Evolutionary conservation across 805 yeast species (phyloP).

Genomic region (Nakazawaea ambrosiae): DNA sequence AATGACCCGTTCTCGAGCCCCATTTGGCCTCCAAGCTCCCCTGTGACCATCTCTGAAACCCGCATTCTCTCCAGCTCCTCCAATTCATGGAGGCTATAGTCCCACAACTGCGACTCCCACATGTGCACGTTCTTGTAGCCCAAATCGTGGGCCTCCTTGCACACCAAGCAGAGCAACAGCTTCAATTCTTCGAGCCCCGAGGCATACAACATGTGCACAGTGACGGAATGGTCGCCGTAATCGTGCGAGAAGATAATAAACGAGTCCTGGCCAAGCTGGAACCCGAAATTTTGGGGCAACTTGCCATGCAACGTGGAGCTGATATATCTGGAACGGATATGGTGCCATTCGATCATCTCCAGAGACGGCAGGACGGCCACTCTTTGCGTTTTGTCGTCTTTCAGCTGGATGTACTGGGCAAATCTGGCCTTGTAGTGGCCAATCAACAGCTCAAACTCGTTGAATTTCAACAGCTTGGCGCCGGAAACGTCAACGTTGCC

Average conservation of each 20-base stretch:
- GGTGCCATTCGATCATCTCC: conserved; percentile 36
- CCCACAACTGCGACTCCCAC: conserved; percentile 20
- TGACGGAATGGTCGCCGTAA: conserved; percentile 14
- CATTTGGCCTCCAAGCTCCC: conserved; percentile 12
- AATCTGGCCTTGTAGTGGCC: background rate
- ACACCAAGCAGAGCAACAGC: conserved; percentile 11
- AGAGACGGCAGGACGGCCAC: conserved; percentile 29
- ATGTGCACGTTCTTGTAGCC: conserved; percentile 15
- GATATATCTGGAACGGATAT: conserved; percentile 24
- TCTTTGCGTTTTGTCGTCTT: conserved; percentile 16
- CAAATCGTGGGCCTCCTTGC: conserved; percentile 7
- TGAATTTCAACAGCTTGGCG: conserved; percentile 4
- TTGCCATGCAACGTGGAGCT: conserved; percentile 6
- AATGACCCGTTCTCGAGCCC: conserved; percentile 15
- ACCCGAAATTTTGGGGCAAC: conserved; percentile 4
- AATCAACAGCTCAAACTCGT: conserved; percentile 4
- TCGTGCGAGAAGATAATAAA: conserved; percentile 20
- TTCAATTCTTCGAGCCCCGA: conserved; percentile 6
- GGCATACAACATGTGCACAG: conserved; percentile 16
- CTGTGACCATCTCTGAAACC: conserved; percentile 1
- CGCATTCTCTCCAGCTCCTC: conserved; percentile 3
- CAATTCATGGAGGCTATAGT: conserved; percentile 10
- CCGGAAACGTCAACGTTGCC: background rate
- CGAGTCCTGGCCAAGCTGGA: conserved; percentile 9
- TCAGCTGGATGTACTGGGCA: conserved; percentile 12